These are phyloP conservation scores for Globisporangium irregulare DNA, from an alignment of 352 stramenopile species.

Conservation along the genomic window DNA sequence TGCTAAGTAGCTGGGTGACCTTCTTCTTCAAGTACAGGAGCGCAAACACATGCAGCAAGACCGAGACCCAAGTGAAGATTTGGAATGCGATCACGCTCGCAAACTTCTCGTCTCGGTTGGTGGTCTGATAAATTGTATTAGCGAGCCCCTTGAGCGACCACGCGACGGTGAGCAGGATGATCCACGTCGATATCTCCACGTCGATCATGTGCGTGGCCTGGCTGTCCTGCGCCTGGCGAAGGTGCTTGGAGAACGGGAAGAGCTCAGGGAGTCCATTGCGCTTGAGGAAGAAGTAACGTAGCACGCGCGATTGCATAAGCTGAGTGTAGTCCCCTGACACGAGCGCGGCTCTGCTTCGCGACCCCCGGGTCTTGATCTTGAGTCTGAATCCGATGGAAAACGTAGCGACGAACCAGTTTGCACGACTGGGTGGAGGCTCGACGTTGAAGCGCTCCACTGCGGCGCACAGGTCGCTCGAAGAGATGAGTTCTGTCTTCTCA, in stretches of 20 bases:
- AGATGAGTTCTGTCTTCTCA: conserved; percentile 39
- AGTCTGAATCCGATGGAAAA: background rate
- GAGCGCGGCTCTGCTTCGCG: background rate
- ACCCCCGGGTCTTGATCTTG: background rate
- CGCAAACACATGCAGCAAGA: conserved; percentile 35
- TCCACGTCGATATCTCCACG: conserved; percentile 64
- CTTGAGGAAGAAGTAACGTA: conserved; percentile 43
- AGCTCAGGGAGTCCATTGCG: conserved; percentile 42
- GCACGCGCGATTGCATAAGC: conserved; percentile 31
- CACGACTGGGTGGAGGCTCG: background rate
- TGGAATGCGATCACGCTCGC: conserved; percentile 34
- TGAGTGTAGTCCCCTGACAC: conserved; percentile 13
- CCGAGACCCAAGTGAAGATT: conserved; percentile 29
- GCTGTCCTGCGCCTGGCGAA: conserved; percentile 64
- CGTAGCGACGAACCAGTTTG: background rate
- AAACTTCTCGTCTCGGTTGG: conserved; percentile 19
- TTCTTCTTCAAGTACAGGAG: conserved; percentile 36
- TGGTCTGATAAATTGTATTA: conserved; percentile 6
- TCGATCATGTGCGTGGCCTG: conserved; percentile 82
- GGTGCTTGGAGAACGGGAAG: conserved; percentile 71
- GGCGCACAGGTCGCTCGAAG: background rate
- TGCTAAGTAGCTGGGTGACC: conserved; percentile 23
- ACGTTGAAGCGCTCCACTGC: background rate
- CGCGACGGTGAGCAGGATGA: conserved; percentile 44
- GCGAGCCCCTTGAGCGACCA: conserved; percentile 32